Percentiles rank a stretch among this genome's conserved stretches.
Evolutionary conservation across 371 early-diverging fungal species (phyloP).

Genomic region (Mucor velutinosus): DNA sequence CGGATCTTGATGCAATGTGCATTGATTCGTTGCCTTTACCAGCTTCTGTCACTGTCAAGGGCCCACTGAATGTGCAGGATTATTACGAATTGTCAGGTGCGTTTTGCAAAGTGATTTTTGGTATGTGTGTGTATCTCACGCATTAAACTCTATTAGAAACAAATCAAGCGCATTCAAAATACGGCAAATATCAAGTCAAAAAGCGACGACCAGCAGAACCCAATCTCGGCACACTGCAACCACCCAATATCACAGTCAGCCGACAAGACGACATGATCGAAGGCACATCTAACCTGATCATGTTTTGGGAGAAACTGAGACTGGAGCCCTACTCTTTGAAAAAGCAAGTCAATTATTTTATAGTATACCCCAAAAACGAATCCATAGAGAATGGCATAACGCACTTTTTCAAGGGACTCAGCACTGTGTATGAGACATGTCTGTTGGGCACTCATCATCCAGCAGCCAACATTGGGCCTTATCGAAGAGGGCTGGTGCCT

Average conservation of each 20-base stretch:
- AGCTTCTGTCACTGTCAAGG: conserved; percentile 44
- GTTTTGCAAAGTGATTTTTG: not conserved
- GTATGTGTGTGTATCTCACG: too few species aligned
- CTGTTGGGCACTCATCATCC: conserved; percentile 58
- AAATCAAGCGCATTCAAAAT: conserved; percentile 61
- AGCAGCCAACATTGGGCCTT: conserved; percentile 44
- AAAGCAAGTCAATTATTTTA: conserved; percentile 55
- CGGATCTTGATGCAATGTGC: conserved; percentile 29
- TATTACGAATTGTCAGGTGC: conserved; percentile 52
- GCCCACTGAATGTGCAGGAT: conserved; percentile 52
- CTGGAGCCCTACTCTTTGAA: conserved; percentile 47
- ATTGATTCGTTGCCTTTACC: conserved; percentile 34
- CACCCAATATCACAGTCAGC: conserved; percentile 60
- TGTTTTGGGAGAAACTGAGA: conserved; percentile 65
- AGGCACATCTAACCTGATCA: conserved; percentile 55
- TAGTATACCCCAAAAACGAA: conserved; percentile 54
- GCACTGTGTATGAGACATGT: conserved; percentile 56
- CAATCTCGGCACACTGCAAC: conserved; percentile 45
- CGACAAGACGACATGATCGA: conserved; percentile 64
- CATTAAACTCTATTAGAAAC: conserved; percentile 33
- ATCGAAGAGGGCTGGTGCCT: conserved; percentile 55
- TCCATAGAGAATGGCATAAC: conserved; percentile 42
- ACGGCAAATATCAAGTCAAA: conserved; percentile 67
- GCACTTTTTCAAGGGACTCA: conserved; percentile 58
- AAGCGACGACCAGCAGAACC: conserved; percentile 63